These are phyloP conservation scores for Aphanoascus verrucosus DNA, from an alignment of 2,329 filamentous ascomycete species.

Conservation along the genomic window DNA sequence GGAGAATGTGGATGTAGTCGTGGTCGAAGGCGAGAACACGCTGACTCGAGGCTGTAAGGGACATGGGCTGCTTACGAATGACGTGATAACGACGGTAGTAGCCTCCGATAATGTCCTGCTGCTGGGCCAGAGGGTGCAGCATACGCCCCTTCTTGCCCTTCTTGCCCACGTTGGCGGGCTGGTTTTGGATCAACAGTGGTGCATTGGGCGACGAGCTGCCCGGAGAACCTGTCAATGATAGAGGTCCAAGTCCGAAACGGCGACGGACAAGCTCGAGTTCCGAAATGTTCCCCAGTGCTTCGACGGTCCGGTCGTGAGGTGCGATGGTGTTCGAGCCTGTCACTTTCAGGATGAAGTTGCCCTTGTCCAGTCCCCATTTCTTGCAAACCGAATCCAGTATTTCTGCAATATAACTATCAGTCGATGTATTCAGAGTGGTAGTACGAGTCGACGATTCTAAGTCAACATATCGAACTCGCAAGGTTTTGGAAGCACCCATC, in stretches of 20 bases:
- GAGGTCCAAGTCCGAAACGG: slow-evolving; percentile 51
- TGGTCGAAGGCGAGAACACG: slow-evolving; percentile 53
- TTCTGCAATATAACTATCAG: slow-evolving; percentile 58
- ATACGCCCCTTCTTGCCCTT: slow-evolving; percentile 36
- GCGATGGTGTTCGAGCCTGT: slow-evolving; percentile 53
- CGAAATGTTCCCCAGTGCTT: slow-evolving; percentile 49
- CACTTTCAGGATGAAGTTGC: slow-evolving; percentile 52
- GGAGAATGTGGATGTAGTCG: slow-evolving; percentile 57
- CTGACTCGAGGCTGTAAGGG: slow-evolving; percentile 51
- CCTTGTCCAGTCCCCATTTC: slow-evolving; percentile 54
- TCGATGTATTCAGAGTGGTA: slow-evolving; percentile 48
- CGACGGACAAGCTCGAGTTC: slow-evolving; percentile 53
- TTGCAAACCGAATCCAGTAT: slow-evolving; percentile 54
- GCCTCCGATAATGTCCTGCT: slow-evolving; percentile 36
- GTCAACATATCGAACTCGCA: slow-evolving; percentile 52
- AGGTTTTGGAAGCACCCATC: slow-evolving; percentile 46
- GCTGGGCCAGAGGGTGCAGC: slow-evolving; percentile 40
- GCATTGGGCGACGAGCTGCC: slow-evolving; percentile 54
- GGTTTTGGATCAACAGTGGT: slow-evolving; percentile 45
- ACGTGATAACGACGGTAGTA: slow-evolving; percentile 55
- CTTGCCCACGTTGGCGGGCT: slow-evolving; percentile 26
- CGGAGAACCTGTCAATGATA: slow-evolving; percentile 47
- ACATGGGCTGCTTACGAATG: slow-evolving; percentile 54
- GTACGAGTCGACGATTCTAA: slow-evolving; percentile 46
- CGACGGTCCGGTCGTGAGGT: slow-evolving; percentile 53